Evolutionary conservation across 768 basidiomycete genomes (phyloP).

Genomic region (Rhodocollybia butyracea): DNA sequence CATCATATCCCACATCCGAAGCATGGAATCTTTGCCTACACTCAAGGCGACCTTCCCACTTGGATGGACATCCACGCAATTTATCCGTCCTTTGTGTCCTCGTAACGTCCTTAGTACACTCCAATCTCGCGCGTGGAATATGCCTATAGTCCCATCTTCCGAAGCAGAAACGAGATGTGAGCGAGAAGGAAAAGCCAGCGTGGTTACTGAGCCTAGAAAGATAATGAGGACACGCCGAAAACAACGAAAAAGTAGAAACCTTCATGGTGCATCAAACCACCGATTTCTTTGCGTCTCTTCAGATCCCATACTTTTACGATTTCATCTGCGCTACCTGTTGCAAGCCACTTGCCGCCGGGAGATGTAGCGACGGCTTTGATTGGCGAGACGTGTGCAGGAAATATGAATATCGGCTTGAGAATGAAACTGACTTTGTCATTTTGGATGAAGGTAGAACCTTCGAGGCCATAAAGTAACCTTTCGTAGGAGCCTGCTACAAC

Average conservation of each 20-base stretch:
- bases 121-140: slow-evolving; percentile 96
- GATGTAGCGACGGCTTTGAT: slow-evolving; percentile 89
- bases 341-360: slow-evolving; percentile 93
- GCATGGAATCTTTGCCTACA: slow-evolving; percentile 84
- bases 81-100: slow-evolving; percentile 93
- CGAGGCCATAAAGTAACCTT: slow-evolving; percentile 89
- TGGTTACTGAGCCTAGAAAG: slow-evolving; percentile 81
- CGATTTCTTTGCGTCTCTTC: slow-evolving; percentile 86
- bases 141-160: slow-evolving; percentile 85
- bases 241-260: slow-evolving; percentile 41
- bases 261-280: slow-evolving; percentile 92
- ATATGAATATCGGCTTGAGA: slow-evolving; percentile 86
- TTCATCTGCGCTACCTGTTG: slow-evolving; percentile 94
- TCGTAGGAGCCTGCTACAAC: slow-evolving; percentile 94
- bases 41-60: slow-evolving; percentile 89
- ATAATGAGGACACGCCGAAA: neutral
- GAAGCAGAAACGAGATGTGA: slow-evolving; percentile 91
- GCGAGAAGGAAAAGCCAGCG: slow-evolving; percentile 80
- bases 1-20: slow-evolving; percentile 99
- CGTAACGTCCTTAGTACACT: slow-evolving; percentile 80
- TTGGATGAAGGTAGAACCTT: slow-evolving; percentile 51
- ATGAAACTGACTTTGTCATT: slow-evolving; percentile 30
- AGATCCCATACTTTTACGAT: slow-evolving; percentile 97
- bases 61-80: slow-evolving; percentile 88
- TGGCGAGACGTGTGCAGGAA: slow-evolving; percentile 93